Evolutionary conservation across 768 basidiomycete genomes (phyloP).

Genomic region (Trametes sanguinea): DNA sequence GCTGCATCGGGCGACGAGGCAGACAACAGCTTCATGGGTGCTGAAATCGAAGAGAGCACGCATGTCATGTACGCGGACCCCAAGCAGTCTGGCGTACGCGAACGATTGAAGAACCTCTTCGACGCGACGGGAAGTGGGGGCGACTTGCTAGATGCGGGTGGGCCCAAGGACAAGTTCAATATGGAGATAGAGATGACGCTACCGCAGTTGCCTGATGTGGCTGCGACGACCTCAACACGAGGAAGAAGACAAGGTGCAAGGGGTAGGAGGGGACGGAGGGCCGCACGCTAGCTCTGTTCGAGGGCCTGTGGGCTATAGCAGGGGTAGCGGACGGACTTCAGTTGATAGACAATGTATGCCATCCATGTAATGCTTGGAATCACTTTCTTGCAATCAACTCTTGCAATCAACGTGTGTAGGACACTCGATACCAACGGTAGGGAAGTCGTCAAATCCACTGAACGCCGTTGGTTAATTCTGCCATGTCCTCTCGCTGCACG

Average conservation of each 20-base stretch:
- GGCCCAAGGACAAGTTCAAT: neutral
- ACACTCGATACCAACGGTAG: too few relatives aligned
- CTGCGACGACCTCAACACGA: neutral
- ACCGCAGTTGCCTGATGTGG: conserved; percentile 17
- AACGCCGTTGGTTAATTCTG: too few relatives aligned
- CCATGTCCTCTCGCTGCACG: too few relatives aligned
- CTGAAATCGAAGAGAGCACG: conserved; percentile 17
- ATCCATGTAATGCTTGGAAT: too few relatives aligned
- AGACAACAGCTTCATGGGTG: conserved; percentile 24
- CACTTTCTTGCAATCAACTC: too few relatives aligned
- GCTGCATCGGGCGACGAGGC: conserved; percentile 24
- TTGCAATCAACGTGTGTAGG: too few relatives aligned
- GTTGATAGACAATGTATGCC: too few relatives aligned
- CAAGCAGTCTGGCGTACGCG: conserved; percentile 57
- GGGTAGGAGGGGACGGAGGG: conserved; percentile 8
- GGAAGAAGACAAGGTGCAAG: conserved; percentile 5
- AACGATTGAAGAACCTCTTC: conserved; percentile 57
- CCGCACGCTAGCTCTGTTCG: too few relatives aligned
- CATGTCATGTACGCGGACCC: conserved; percentile 72
- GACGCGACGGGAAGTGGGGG: conserved; percentile 28
- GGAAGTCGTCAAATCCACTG: too few relatives aligned
- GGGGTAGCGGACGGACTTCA: too few relatives aligned
- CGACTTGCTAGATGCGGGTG: conserved; percentile 16
- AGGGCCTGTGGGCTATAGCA: too few relatives aligned
- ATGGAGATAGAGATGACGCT: conserved; percentile 17